Base-by-base conservation (phyloP, 768 basidiomycete genomes). In the Chalciporus chontae region DNA sequence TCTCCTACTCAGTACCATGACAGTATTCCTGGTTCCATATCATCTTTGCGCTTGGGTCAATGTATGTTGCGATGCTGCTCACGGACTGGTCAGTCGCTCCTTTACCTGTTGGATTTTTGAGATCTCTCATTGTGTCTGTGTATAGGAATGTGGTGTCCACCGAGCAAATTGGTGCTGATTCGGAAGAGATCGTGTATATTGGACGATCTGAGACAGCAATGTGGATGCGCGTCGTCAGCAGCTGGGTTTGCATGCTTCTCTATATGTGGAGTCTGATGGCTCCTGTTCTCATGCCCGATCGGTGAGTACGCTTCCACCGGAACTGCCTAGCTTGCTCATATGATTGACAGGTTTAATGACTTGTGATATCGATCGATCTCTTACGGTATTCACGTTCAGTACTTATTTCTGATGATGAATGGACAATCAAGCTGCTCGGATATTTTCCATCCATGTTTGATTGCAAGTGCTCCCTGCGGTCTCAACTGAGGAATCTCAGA, bases 11-110 rank as follows among this genome's bases (percentile, higher is more conserved):
- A 26, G 26, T 26, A 26, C 26, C 8, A 8, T 26, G 26, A 26
- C 58, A 96, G 94, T 99, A 99, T 66, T 83, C 93, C 2, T 99
- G 94, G 93, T 98, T 99, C 83, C 96, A 99, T 64, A 71, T 97
- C 67, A 97, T 99, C 61, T 99, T 98, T 65, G 83, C 88, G 40
- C 87, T 98, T 58, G 96, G 84, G 24, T 77, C 93, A 13, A 98
- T 98, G 96, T 99, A 99, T 69, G 93, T 97, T 21, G 93, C 90
- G 6, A 94, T 96, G 81, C 75, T 99, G 13, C 70, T 99, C 47
- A 99, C 95, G 1, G 95, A 99, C 70, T 98, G 96, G 95, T 94
- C 67, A 50, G 90, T 74, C 32, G 19, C 17, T 21, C 2, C 34
- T n/a, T n/a, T 40, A 39, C 31, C 36, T 4, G 8, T 14, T 18